A percentile compares a stretch with the other conserved stretches of the same genome.
Conservation (phyloP, 2,329 filamentous ascomycete species). For the Pyrenophora tritici-repentis region DNA sequence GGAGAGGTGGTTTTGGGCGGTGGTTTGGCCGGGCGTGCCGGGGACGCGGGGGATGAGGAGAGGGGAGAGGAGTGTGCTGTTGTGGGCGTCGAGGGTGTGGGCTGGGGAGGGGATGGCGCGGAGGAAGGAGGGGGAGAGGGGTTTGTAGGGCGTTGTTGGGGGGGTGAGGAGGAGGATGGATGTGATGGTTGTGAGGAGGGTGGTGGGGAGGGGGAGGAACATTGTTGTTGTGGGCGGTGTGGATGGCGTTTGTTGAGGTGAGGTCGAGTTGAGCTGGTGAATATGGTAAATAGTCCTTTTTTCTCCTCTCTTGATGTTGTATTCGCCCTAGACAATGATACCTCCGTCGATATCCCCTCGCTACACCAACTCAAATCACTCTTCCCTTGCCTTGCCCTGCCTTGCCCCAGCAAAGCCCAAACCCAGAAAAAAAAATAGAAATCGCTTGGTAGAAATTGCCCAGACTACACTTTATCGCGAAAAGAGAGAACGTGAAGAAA, state of each 20-base stretch:
- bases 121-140: constrained; percentile 76
- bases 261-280: neutral
- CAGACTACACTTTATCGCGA: no score
- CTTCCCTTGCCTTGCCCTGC: no score
- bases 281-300: neutral
- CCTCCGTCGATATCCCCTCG: no score
- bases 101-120: constrained; percentile 72
- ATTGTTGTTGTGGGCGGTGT: constrained; percentile 16
- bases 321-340: no score
- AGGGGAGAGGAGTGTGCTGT: constrained; percentile 77
- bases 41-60: constrained; percentile 88
- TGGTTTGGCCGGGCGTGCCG: constrained; percentile 74
- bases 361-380: no score
- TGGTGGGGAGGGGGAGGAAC: constrained; percentile 21
- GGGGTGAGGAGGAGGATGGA: constrained; percentile 20
- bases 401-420: no score
- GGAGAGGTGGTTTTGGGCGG: constrained; percentile 79
- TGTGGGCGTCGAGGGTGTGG: constrained; percentile 75
- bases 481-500: no score
- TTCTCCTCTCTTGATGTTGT: no score
- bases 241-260: no score
- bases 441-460: no score
- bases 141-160: constrained; percentile 55
- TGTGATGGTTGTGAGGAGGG: constrained; percentile 17
- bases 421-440: no score